phyloP scores from a whole-genome alignment of 2,329 filamentous ascomycete species.

The Dactylellina haptotyla region DNA sequence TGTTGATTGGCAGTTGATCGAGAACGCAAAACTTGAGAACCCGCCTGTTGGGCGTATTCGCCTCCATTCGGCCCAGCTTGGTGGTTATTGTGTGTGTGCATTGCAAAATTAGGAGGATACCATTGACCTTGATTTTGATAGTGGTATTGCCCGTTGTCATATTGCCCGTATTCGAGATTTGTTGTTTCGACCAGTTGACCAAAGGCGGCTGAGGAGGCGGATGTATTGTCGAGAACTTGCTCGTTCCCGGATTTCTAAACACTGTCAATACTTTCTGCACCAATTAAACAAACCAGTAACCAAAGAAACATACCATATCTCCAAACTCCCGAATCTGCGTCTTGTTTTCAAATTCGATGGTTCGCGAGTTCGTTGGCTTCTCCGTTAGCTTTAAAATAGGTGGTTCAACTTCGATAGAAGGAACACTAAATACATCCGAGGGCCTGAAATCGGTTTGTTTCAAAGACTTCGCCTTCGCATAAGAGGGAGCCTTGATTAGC shows the following conservation, averaged over 20 bases:
- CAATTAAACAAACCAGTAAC: no score
- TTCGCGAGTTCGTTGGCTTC: not conserved
- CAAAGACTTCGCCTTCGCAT: conserved; percentile 45
- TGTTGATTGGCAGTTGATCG: conserved; percentile 22
- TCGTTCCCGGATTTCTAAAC: conserved; percentile 16
- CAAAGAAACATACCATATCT: no score
- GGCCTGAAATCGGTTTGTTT: conserved; percentile 31
- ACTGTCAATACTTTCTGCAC: no score
- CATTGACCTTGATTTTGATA: conserved; percentile 23
- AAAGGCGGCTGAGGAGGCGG: not conserved
- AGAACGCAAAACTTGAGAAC: conserved; percentile 11
- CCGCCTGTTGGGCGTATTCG: conserved; percentile 11
- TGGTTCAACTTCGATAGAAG: conserved; percentile 23
- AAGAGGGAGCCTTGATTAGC: conserved; percentile 50
- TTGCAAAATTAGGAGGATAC: conserved; percentile 8
- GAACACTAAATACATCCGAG: conserved; percentile 5
- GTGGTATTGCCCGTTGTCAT: conserved; percentile 1
- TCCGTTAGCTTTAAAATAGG: conserved; percentile 1
- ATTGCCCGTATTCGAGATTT: not conserved
- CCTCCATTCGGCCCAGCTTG: not conserved
- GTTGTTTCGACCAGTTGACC: not conserved
- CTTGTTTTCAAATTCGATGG: no score
- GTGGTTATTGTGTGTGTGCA: not conserved
- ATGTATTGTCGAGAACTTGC: not conserved
- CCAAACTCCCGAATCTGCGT: no score